Base-by-base conservation (phyloP, 2,329 filamentous ascomycete genomes). In the Colletotrichum incanum region DNA sequence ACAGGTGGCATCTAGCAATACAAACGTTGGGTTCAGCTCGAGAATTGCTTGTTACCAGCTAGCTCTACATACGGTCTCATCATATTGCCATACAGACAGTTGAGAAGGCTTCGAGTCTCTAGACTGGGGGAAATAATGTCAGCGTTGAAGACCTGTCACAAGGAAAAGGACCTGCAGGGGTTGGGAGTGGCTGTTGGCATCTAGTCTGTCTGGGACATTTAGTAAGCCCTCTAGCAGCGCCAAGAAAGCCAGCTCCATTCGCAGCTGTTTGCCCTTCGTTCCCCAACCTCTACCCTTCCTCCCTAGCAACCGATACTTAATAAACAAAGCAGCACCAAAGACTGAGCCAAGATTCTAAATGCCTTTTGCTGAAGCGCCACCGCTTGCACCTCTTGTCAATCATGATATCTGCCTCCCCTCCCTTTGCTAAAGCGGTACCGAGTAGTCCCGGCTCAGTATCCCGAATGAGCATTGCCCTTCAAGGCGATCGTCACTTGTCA, bases 401-500 rank as follows among this genome's bases (percentile, higher is more conserved):
- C 43, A 59, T 66, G 64, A 66, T 66, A 12, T 59, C 54, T 28
- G 49, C 31, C 6, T 47, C 23, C n/a, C 8, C 59, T 65, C 49
- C 58, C 60, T 65, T 41, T 63, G 65, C 23, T 37, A 34, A 16
- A 34, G 41, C 49, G 39, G 37, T 37, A 45, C 28, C 11, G 28
- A 20, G 26, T 20, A 12, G 5, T 14, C 37, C 28, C 60, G 8
- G 45, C 49, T 49, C 49, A 7, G 43, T 52, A 23, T 28, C n/a
- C 43, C 23, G 9, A 43, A 34, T 39, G 56, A 55, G 55, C 45
- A 31, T 56, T 28, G 52, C 50, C 52, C 26, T 5, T 16, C 62
- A 2, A 65, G 50, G 37, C 50, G 18, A 39, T 37, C 39, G 20
- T 49, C 45, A 26, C 45, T 23, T 34, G 41, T 58, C 50, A 39